Evolutionary conservation across 805 yeast genomes (phyloP).

Genomic region (Kurtzmaniella cleridarum): DNA sequence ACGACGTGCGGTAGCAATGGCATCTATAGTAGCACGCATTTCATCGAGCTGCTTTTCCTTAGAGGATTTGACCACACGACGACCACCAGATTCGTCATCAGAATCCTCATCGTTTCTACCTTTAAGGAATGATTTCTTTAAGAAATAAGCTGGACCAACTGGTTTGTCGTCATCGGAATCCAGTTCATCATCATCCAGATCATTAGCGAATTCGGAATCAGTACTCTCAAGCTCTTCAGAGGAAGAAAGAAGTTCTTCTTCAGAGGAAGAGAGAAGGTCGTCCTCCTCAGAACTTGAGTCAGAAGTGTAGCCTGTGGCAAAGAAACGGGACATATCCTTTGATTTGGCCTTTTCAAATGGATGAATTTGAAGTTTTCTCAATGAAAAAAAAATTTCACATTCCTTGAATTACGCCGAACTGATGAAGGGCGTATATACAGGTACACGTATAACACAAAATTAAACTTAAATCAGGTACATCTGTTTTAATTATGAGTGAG

Average conservation of each 20-base stretch:
- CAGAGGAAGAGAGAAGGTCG: conserved; percentile 48
- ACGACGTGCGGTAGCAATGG: conserved; percentile 63
- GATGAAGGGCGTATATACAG: not conserved
- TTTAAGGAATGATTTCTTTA: conserved; percentile 45
- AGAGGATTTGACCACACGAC: conserved; percentile 86
- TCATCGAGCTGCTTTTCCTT: conserved; percentile 91
- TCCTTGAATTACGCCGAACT: conserved; percentile 4
- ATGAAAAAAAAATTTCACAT: conserved; percentile 5
- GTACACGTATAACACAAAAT: not conserved
- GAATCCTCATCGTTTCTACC: conserved; percentile 36
- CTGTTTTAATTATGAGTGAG: too few species aligned
- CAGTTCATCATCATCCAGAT: conserved; percentile 27
- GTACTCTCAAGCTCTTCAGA: conserved; percentile 38
- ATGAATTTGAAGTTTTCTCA: not conserved
- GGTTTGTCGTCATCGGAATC: conserved; percentile 27
- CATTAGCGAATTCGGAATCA: conserved; percentile 50
- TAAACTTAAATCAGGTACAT: too few species aligned
- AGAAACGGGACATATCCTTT: conserved; percentile 80
- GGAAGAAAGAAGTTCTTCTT: conserved; percentile 54
- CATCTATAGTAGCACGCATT: conserved; percentile 59
- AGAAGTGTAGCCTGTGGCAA: conserved; percentile 57
- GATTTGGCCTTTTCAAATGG: not conserved
- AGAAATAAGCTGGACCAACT: conserved; percentile 50
- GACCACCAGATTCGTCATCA: conserved; percentile 62
- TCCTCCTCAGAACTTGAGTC: conserved; percentile 51